Evolutionary conservation across 2,329 filamentous ascomycete species (phyloP).

Genomic region (Bertia moriformis): DNA sequence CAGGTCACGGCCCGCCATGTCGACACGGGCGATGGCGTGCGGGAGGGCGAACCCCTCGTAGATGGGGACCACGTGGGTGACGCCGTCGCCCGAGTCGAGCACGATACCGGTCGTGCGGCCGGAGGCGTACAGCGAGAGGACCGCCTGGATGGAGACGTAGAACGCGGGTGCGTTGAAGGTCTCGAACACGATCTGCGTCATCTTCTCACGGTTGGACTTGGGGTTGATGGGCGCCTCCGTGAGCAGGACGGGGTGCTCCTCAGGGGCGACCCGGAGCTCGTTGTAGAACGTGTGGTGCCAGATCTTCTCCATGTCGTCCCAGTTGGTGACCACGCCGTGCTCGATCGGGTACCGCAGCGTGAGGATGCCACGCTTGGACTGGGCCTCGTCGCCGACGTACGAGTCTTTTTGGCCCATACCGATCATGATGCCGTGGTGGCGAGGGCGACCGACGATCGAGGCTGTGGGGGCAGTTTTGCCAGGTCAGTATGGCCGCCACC

Average conservation of each 20-base stretch:
- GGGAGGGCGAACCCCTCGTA: slow-evolving; percentile 99
- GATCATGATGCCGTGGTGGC: slow-evolving; percentile 99
- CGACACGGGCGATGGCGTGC: slow-evolving; percentile 98
- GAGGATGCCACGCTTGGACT: slow-evolving; percentile 99
- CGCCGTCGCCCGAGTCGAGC: slow-evolving; percentile 98
- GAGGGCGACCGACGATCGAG: slow-evolving; percentile 98
- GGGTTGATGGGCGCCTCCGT: slow-evolving; percentile 99
- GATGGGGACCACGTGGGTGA: slow-evolving; percentile 99
- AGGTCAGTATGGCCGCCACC: too few relatives aligned
- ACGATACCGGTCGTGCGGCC: slow-evolving; percentile 99
- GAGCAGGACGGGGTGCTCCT: slow-evolving; percentile 98
- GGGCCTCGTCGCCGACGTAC: slow-evolving; percentile 99
- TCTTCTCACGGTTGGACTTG: slow-evolving; percentile 99
- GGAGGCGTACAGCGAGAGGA: slow-evolving; percentile 96
- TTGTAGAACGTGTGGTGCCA: slow-evolving; percentile 99
- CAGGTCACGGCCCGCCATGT: slow-evolving; percentile 99
- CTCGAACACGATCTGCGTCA: slow-evolving; percentile 99
- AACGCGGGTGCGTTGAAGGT: slow-evolving; percentile 99
- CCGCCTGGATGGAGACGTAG: slow-evolving; percentile 99
- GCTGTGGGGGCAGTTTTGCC: too few relatives aligned
- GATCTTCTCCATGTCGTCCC: slow-evolving; percentile 99
- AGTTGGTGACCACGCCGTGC: slow-evolving; percentile 99
- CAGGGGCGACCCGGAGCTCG: slow-evolving; percentile 97
- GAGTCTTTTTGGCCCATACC: slow-evolving; percentile 99
- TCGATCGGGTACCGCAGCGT: slow-evolving; percentile 99